A percentile compares a stretch with the other conserved stretches of the same genome.
Evolutionary conservation across 352 stramenopile species (phyloP).

Genomic region (Phytopythium litorale): DNA sequence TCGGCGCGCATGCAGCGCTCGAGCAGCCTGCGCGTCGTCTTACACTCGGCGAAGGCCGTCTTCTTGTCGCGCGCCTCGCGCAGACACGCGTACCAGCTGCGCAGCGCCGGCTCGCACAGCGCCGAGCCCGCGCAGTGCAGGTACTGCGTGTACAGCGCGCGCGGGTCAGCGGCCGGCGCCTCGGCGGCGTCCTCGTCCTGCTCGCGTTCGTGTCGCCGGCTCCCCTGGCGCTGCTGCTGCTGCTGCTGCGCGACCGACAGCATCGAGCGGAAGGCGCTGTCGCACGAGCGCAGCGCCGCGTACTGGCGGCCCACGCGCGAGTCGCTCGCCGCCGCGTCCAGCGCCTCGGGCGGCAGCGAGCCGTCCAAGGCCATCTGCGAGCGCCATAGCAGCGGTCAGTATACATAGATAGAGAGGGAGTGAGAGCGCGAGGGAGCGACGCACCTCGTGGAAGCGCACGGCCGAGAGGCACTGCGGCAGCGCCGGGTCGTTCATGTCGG

Average conservation of each 20-base stretch:
- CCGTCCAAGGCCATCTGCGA: slow-evolving; percentile 41
- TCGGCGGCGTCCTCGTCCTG: background rate
- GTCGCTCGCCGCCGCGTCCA: slow-evolving; percentile 38
- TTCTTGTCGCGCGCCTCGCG: slow-evolving; percentile 33
- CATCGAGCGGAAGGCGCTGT: slow-evolving; percentile 48
- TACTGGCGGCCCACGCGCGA: slow-evolving; percentile 37
- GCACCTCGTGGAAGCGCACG: slow-evolving; percentile 66
- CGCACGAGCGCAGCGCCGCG: slow-evolving; percentile 43
- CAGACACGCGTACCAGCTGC: slow-evolving; percentile 52
- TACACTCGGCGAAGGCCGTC: slow-evolving; percentile 41
- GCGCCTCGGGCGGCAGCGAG: slow-evolving; percentile 31
- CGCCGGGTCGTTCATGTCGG: slow-evolving; percentile 27
- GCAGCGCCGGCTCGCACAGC: slow-evolving; percentile 46
- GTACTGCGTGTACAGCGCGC: slow-evolving; percentile 64
- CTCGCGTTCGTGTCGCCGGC: background rate
- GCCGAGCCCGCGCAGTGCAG: slow-evolving; percentile 47
- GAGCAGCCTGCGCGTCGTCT: slow-evolving; percentile 49
- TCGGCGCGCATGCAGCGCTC: slow-evolving; percentile 73
- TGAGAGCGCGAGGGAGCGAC: slow-evolving; percentile 10
- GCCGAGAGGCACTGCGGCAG: slow-evolving; percentile 59
- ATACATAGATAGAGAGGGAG: background rate
- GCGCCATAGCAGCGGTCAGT: background rate
- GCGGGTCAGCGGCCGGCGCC: slow-evolving; percentile 6
- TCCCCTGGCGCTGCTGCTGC: slow-evolving; percentile 6
- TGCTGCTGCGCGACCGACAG: slow-evolving; percentile 20